These are phyloP conservation scores for Setaria italica DNA, from an alignment of 202 grass and related monocot genomes.

Conservation along the genomic window DNA sequence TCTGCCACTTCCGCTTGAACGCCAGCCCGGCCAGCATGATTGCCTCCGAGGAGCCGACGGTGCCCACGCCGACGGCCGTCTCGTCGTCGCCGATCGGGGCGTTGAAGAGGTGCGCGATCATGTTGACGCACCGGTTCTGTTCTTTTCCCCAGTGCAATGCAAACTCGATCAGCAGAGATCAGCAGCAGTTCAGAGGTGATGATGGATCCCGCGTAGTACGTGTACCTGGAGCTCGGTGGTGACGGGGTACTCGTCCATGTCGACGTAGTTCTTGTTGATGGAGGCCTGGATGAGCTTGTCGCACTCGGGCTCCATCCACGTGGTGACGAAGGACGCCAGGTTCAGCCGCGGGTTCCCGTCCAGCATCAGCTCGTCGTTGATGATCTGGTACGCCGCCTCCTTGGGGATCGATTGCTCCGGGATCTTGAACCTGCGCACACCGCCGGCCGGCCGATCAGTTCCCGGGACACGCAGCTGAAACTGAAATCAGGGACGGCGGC, in stretches of 20 bases:
- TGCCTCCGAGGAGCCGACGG: slow-evolving; percentile 81
- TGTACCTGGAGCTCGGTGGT: slow-evolving; percentile 59
- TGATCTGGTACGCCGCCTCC: slow-evolving; percentile 95
- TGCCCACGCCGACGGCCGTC: slow-evolving; percentile 72
- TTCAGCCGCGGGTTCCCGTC: slow-evolving; percentile 92
- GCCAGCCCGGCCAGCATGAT: slow-evolving; percentile 85
- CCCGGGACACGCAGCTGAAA: not conserved
- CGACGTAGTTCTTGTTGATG: slow-evolving; percentile 88
- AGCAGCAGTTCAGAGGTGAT: too few relatives aligned
- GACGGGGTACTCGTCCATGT: slow-evolving; percentile 89
- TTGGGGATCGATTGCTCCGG: slow-evolving; percentile 79
- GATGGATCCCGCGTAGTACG: too few relatives aligned
- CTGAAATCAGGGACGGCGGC: not conserved
- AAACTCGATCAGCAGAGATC: too few relatives aligned
- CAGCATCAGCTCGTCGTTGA: slow-evolving; percentile 95
- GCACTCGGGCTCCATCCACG: slow-evolving; percentile 98
- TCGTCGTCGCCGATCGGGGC: slow-evolving; percentile 81
- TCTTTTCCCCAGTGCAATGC: too few relatives aligned
- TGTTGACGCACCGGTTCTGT: slow-evolving; percentile 85
- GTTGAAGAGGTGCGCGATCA: slow-evolving; percentile 86
- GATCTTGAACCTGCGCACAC: slow-evolving; percentile 44
- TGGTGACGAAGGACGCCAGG: slow-evolving; percentile 93
- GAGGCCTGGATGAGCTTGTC: slow-evolving; percentile 83
- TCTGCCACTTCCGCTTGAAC: slow-evolving; percentile 85
- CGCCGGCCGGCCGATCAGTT: not conserved